Evolutionary conservation across 2,329 filamentous ascomycete species (phyloP).

Genomic region (Lasiodiplodia sp.): DNA sequence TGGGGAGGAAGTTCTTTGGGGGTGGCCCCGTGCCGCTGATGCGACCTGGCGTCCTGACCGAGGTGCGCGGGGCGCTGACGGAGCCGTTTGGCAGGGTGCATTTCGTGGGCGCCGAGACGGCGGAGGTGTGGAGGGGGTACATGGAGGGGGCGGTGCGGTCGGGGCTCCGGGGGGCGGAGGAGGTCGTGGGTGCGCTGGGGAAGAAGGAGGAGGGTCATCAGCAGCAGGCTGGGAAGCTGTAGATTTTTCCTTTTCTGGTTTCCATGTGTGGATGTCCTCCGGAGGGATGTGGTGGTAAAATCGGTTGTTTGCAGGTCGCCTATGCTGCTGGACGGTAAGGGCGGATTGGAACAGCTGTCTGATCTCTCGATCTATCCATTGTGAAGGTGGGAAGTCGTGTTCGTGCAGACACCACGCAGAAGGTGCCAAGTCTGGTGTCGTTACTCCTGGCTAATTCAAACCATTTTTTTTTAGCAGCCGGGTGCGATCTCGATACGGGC

Average conservation of each 20-base stretch:
- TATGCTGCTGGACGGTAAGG: no score
- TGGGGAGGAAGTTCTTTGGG: slow-evolving; percentile 35
- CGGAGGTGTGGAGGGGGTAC: slow-evolving; percentile 63
- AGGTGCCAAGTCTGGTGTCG: no score
- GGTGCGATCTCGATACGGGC: no score
- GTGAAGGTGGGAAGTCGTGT: no score
- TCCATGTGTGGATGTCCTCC: neutral
- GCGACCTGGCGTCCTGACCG: slow-evolving; percentile 30
- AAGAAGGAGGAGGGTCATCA: neutral
- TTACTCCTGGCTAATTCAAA: no score
- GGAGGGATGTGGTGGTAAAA: no score
- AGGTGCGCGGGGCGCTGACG: slow-evolving; percentile 32
- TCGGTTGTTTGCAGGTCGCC: no score
- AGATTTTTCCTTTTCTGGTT: neutral
- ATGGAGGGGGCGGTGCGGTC: slow-evolving; percentile 65
- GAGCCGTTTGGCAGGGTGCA: slow-evolving; percentile 51
- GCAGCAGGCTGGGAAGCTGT: neutral
- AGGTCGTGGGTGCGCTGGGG: slow-evolving; percentile 43
- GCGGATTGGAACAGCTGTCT: no score
- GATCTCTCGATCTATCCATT: no score
- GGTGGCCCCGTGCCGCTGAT: slow-evolving; percentile 4
- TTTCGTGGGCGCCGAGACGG: slow-evolving; percentile 64
- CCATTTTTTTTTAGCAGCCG: no score
- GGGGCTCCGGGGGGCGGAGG: slow-evolving; percentile 58
- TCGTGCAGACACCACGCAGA: no score